Evolutionary conservation across 2,329 filamentous ascomycete species (phyloP), one percentile per base, ranked within the genome.

Genomic region (Xylaria sp.): DNA sequence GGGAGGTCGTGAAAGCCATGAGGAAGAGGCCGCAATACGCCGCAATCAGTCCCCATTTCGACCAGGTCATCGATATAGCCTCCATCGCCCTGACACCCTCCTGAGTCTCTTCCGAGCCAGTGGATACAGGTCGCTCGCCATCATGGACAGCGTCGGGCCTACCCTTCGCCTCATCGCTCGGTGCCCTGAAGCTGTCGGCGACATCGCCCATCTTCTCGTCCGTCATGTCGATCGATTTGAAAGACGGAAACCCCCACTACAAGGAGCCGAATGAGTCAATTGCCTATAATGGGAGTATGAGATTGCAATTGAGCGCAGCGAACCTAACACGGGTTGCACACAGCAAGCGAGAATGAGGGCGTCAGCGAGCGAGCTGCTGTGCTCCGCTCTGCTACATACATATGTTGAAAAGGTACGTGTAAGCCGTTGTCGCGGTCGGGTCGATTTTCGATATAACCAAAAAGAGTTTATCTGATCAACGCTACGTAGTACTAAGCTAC

Each of bases 1-100:
- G 81, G n/a, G 88, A 91, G 5, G 88, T 90, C 55, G 86, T 85
- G 72, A 88, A 90, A 22, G 89, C 87, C 80, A 91, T 87, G 63
- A 89, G 81, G 67, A 89, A 77, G 63, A 84, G 79, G 65, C 81
- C 51, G 20, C 76, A 50, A 57, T 78, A 78, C 4, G 75, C 77
- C 17, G 77, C 63, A 45, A 73, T 68, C 44, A 78, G 50, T 1
- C 73, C 74, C 73, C 72, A 73, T 69, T 72, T 75, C 22, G 77
- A 72, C 77, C 77, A 79, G 7, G 72, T 67, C 69, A 73, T 71
- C 20, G 65, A 77, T 36, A 77, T 73, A n/a, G 73, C 77, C 57
- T 78, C 77, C 27, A 78, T 77, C 39, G 63, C 71, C 63, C 69
- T 73, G 38, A 79, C 77, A 42, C 76, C 77, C 10, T 77, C 76